These are phyloP conservation scores for Colletotrichum sp. DNA, from an alignment of 2,329 filamentous ascomycete genomes.

Conservation along the genomic window DNA sequence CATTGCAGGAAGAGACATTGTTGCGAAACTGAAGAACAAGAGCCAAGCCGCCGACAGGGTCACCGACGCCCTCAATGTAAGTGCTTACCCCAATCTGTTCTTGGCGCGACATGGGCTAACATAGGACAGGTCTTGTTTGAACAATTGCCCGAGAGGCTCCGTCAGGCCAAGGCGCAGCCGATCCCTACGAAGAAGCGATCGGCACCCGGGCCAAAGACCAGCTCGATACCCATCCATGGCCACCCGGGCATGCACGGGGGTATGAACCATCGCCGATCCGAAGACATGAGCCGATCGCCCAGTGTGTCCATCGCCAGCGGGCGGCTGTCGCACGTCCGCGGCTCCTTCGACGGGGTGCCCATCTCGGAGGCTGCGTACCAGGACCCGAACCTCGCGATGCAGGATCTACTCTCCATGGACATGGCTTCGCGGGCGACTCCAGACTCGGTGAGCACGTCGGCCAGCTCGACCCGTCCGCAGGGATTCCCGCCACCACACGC, in stretches of 20 bases:
- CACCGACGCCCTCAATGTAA: constrained; percentile 76
- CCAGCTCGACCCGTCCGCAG: constrained; percentile 37
- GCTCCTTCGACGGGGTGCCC: constrained; percentile 39
- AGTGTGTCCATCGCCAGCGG: constrained; percentile 26
- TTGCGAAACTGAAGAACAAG: constrained; percentile 78
- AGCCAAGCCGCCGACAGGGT: constrained; percentile 91
- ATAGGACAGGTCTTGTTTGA: constrained; percentile 75
- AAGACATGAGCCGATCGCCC: constrained; percentile 36
- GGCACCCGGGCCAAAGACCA: constrained; percentile 49
- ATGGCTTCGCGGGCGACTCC: constrained; percentile 47
- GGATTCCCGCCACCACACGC: constrained; percentile 30
- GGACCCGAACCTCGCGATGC: constrained; percentile 41
- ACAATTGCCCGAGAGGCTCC: constrained; percentile 76
- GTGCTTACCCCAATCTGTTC: constrained; percentile 28
- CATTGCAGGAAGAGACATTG: constrained; percentile 80
- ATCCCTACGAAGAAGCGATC: constrained; percentile 60
- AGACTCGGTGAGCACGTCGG: constrained; percentile 46
- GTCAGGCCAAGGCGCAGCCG: constrained; percentile 48
- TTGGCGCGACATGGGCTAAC: not conserved
- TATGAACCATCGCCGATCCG: constrained; percentile 36
- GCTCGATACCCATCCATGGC: constrained; percentile 30
- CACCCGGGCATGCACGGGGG: constrained; percentile 33
- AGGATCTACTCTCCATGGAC: constrained; percentile 51
- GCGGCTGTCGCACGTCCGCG: constrained; percentile 25
- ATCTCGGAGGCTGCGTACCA: constrained; percentile 34